Conservation (phyloP, 148 eudicot species). For the Nepenthes mirabilis region DNA sequence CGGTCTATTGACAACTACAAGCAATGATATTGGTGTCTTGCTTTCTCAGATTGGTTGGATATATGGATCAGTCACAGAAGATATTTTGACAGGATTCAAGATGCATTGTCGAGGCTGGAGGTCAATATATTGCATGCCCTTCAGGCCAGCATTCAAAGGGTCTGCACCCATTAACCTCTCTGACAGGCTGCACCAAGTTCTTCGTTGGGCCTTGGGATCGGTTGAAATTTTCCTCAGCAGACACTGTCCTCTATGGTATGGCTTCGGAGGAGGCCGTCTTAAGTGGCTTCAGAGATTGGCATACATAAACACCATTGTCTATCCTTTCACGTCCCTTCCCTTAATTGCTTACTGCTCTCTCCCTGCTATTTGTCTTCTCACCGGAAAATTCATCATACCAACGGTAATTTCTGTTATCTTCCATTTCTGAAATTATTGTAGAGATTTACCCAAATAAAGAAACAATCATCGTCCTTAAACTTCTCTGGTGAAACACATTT, state of each 20-base stretch:
- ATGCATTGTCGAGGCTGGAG: slow-evolving; percentile 99
- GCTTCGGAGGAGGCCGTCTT: slow-evolving; percentile 89
- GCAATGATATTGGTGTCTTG: neutral
- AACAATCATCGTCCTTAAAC: no score
- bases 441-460: no score
- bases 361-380: slow-evolving; percentile 93
- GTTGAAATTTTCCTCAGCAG: slow-evolving; percentile 92
- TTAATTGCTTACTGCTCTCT: slow-evolving; percentile 77
- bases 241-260: slow-evolving; percentile 99
- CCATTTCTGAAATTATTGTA: neutral
- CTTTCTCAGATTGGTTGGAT: slow-evolving; percentile 91
- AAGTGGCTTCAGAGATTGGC: slow-evolving; percentile 95
- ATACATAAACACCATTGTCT: slow-evolving; percentile 88
- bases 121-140: slow-evolving; percentile 94
- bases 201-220: slow-evolving; percentile 96
- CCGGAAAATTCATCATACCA: slow-evolving; percentile 97
- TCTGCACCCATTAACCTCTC: slow-evolving; percentile 98
- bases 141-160: slow-evolving; percentile 97
- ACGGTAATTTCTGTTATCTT: slow-evolving; percentile 40
- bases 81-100: slow-evolving; percentile 90
- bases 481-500: no score
- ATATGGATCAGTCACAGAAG: slow-evolving; percentile 96
- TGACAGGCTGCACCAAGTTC: slow-evolving; percentile 91
- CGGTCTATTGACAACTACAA: neutral
- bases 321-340: slow-evolving; percentile 94